Base-by-base conservation (phyloP, 2,329 filamentous ascomycete species). In the Xylaria polymorpha region DNA sequence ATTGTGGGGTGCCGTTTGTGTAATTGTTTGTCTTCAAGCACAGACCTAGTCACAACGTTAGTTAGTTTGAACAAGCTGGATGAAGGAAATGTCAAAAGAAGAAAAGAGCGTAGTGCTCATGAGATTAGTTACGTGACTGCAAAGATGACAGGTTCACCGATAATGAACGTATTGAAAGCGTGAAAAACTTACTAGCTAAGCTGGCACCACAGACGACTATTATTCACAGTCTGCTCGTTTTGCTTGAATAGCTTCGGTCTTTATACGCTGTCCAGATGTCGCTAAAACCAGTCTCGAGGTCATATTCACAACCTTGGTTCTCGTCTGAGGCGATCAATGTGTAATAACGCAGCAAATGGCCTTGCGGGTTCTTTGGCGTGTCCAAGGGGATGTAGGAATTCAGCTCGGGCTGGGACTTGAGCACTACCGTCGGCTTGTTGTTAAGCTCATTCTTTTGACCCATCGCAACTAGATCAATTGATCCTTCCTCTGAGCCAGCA, bases 181-280 rank as follows among this genome's bases (percentile, higher is more conserved):
- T n/a, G 4, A 50, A 18, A 15, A 18, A 14, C 22, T 50, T 12
- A 29, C 7, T 7, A 4, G 9, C 12, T 14, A 4, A 15, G 25
- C 14, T 29, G 22, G 22, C 22, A 15, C 12, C 6, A 7, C 12
- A 50, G 46, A 6, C 29, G 25, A n/a, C 10, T 10, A 3, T 35
- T n/a, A 3, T 35, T n/a, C 7, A 53, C 0, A n/a, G 25, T 6
- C n/a, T 35, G 29, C 18, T 53, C 25, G 25, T 53, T n/a, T 8
- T 32, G 15, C 8, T 2, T 10, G 50, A 32, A 9, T 32, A n/a
- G 15, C 25, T 25, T 18, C 15, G 25, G 15, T 56, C 37, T 12
- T 35, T 32, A 29, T 60, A 60, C n/a, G 18, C 41, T 4, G 57
- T 22, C 41, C 57, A 60, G n/a, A 60, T 60, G 25, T 44, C n/a